phyloP scores from a whole-genome alignment of 306 rosid species.

The Prunus kanzakura region DNA sequence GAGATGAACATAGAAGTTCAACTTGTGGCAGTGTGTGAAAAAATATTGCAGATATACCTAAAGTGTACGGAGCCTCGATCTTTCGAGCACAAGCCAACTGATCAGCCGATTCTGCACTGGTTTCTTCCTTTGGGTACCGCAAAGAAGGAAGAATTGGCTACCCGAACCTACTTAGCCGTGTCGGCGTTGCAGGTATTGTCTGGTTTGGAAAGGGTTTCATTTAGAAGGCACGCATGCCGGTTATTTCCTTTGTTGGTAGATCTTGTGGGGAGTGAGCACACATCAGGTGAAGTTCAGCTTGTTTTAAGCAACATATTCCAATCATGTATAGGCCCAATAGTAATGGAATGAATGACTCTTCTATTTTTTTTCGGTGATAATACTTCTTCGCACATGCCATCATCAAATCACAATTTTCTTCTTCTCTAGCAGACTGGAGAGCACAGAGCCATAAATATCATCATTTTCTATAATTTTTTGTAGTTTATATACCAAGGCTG shows the following conservation, averaged over 20 bases:
- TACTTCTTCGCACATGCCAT: not conserved
- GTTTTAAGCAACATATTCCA: slow-evolving; percentile 72
- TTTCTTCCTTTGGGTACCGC: slow-evolving; percentile 75
- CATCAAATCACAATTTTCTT: slow-evolving; percentile 22
- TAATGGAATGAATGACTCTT: slow-evolving; percentile 43
- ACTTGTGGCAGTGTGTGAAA: slow-evolving; percentile 62
- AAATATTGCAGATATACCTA: slow-evolving; percentile 67
- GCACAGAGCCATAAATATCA: not conserved
- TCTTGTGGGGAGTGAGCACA: slow-evolving; percentile 82
- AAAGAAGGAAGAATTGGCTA: slow-evolving; percentile 84
- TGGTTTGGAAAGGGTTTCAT: slow-evolving; percentile 55
- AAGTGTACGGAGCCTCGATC: slow-evolving; percentile 57
- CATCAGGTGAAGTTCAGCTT: slow-evolving; percentile 86
- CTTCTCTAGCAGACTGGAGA: slow-evolving; percentile 22
- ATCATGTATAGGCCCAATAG: slow-evolving; percentile 77
- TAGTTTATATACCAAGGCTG: slow-evolving; percentile 10
- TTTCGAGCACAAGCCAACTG: slow-evolving; percentile 28
- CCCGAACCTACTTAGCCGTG: slow-evolving; percentile 70
- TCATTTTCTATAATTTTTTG: not conserved
- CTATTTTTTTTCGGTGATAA: not conserved
- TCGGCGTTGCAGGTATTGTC: slow-evolving; percentile 66
- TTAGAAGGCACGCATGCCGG: slow-evolving; percentile 58
- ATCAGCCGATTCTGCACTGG: slow-evolving; percentile 43
- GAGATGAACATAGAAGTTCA: slow-evolving; percentile 62
- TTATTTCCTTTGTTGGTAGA: slow-evolving; percentile 84